These are phyloP conservation scores for Neoscytalidium dimidiatum DNA, from an alignment of 2,329 filamentous ascomycete species.

Conservation along the genomic window DNA sequence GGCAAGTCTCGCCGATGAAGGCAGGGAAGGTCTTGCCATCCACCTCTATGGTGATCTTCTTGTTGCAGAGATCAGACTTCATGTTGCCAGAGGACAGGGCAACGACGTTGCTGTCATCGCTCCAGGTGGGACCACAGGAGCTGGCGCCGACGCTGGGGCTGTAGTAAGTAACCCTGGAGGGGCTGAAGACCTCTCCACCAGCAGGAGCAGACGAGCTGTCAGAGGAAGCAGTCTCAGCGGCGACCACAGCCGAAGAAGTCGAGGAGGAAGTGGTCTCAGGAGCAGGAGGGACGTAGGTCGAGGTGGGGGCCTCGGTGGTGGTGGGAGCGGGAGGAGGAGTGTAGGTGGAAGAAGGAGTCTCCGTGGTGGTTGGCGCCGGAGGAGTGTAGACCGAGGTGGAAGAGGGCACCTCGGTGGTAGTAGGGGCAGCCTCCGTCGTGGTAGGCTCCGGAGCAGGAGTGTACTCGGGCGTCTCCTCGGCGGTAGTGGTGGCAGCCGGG, in stretches of 20 bases:
- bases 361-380: slow-evolving; percentile 21
- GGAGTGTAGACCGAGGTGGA: slow-evolving; percentile 23
- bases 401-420: slow-evolving; percentile 18
- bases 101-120: slow-evolving; percentile 29
- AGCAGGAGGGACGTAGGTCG: slow-evolving; percentile 12
- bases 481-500: slow-evolving; percentile 24
- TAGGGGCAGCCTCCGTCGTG: slow-evolving; percentile 22
- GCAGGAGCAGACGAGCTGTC: slow-evolving; percentile 9
- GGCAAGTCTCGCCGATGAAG: slow-evolving; percentile 37
- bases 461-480: slow-evolving; percentile 23
- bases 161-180: slow-evolving; percentile 34
- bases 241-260: slow-evolving; percentile 1
- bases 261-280: not conserved
- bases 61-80: slow-evolving; percentile 38
- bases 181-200: not conserved
- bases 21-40: slow-evolving; percentile 31
- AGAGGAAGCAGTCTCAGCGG: slow-evolving; percentile 1
- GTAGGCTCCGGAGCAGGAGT: slow-evolving; percentile 25
- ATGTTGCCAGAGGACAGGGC: slow-evolving; percentile 32
- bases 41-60: slow-evolving; percentile 35
- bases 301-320: slow-evolving; percentile 9
- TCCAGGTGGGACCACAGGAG: slow-evolving; percentile 33
- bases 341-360: slow-evolving; percentile 13
- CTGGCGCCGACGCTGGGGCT: slow-evolving; percentile 31
- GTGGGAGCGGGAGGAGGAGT: slow-evolving; percentile 13